Evolutionary conservation across 2,329 filamentous ascomycete genomes (phyloP).

Genomic region (Colletotrichum spaethianum): DNA sequence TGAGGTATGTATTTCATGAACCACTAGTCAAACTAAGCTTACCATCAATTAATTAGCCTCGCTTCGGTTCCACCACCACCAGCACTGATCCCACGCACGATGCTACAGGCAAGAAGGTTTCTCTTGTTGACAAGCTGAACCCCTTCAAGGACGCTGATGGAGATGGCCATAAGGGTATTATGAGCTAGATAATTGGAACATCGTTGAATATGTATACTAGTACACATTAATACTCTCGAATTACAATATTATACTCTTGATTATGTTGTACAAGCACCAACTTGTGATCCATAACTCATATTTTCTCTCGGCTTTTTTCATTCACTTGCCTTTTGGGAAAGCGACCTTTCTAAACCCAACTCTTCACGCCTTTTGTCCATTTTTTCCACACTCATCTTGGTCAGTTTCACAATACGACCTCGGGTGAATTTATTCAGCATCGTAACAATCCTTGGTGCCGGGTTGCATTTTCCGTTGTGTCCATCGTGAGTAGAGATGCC

Average conservation of each 20-base stretch:
- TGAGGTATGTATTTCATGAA: neutral
- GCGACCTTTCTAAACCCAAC: neutral
- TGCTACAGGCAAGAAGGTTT: constrained; percentile 36
- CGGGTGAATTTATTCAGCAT: neutral
- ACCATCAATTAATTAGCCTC: neutral
- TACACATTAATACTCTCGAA: too few species aligned
- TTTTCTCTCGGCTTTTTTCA: neutral
- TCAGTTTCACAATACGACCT: neutral
- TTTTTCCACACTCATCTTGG: neutral
- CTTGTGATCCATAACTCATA: neutral
- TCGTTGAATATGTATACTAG: neutral
- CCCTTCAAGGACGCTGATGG: constrained; percentile 45
- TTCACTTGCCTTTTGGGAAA: neutral
- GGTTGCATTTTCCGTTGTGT: neutral
- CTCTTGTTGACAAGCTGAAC: constrained; percentile 44
- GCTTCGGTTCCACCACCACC: neutral
- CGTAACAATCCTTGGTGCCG: neutral
- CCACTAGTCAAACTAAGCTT: neutral
- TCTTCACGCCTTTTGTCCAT: constrained; percentile 1
- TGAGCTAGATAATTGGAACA: constrained; percentile 26
- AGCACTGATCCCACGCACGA: neutral
- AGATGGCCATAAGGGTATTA: constrained; percentile 45
- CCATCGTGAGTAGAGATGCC: neutral
- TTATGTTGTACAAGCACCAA: neutral
- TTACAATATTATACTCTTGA: neutral